Evolutionary conservation across 768 basidiomycete species (phyloP), one percentile per base, ranked within the genome.

Genomic region (Hypholoma sublateritium): DNA sequence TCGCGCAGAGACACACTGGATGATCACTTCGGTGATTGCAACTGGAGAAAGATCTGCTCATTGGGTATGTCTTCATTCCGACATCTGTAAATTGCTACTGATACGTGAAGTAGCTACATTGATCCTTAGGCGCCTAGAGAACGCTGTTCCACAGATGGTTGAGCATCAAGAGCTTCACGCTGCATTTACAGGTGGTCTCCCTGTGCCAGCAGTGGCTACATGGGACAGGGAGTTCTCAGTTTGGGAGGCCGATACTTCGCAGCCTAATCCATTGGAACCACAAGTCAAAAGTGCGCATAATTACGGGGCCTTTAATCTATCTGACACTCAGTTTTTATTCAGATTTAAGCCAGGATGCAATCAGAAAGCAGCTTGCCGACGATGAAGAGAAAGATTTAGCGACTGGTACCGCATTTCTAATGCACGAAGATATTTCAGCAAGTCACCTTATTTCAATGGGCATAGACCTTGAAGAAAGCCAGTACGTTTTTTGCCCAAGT

Each of bases 21-120:
- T 48, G 63, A 65, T 24, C 68, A 70, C 21, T 72, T 67, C 51
- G 62, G 57, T 0, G 59, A 63, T 24, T 63, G 58, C 45, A 73
- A 73, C 42, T 72, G 69, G 67, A 50, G 53, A 16, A 73, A 72
- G 47, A 44, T 61, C 0, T 36, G 63, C 4, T 45, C 52, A 14
- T 34, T 75, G 21, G 41, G 57, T 59, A 46, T 39, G 57, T 47
- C 14, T 19, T 47, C 16, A 37, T 24, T 34, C 7, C 24, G 14
- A n/a, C 12, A 21, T 35, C 21, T n/a, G 32, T 25, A 25, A 9
- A 44, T 44, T 44, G 9, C 13, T 44, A 44, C 9, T 44, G 19
- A 14, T 44, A 44, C 2, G 19, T 11, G 9, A 9, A 4, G 4
- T 50, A 51, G 36, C 13, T 9, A 12, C 21, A 39, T 39, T 51